Base-by-base conservation (phyloP, 164 flowering plant species). In the Umbellularia californica region DNA sequence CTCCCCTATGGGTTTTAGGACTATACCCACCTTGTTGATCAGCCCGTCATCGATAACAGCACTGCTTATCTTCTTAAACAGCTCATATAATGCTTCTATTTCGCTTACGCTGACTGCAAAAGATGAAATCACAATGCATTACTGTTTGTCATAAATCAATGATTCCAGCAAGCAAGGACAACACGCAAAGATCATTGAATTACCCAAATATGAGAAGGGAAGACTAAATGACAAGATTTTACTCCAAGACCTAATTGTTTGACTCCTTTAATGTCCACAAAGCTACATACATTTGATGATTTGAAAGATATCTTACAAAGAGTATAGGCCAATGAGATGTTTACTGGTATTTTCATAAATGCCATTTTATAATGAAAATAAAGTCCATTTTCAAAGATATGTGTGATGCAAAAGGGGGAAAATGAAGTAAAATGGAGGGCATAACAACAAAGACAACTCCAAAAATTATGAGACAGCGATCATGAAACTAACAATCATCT, bases 101-200 rank as follows among this genome's bases (percentile, higher is more conserved):
- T 89, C 90, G 77, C 90, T 89, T 51, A 89, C 92, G 76, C 88
- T 89, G 79, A 87, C 92, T 89, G 88, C 81, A 78, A 70, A 50
- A 52, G 25, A 47, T 64, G 11, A 60, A 74, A 76, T 19, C 41
- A 72, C 28, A 30, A 65, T 19, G 50, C 68, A 41, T 58, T 41
- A 64, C 41, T 3, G 27, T 3, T 41, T 7, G 35, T 30, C 10
- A 41, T 41, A 41, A 41, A 41, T 41, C 9, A 41, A 9, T 25
- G 69, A 24, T 9, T 24, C n/a, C 15, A 58, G 12, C 22, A 25
- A n/a, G 62, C 55, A 75, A 30, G 10, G 17, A 41, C 50, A 69
- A 22, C 24, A 0, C 25, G 17, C n/a, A 68, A 69, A 17, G 35
- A 50, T 0, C 12, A 25, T 69, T 50, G n/a, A 33, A 20, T 15